Conservation (phyloP, 768 basidiomycete species). For the Sarcodon aspratus region DNA sequence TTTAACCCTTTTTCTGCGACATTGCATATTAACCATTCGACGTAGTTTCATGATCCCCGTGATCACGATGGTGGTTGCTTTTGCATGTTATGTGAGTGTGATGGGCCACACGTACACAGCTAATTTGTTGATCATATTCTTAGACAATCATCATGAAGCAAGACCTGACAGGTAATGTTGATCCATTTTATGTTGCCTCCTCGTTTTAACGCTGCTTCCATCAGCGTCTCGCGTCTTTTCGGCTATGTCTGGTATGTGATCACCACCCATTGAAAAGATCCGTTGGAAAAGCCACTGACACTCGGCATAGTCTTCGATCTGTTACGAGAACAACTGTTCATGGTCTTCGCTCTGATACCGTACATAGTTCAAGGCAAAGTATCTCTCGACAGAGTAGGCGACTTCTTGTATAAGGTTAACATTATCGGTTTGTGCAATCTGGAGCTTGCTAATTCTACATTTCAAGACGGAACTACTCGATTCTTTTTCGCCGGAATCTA, state of each 20-base stretch:
- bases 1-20: constrained; percentile 1
- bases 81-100: constrained; percentile 39
- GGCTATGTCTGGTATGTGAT: constrained; percentile 15
- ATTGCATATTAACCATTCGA: neutral
- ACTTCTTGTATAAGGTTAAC: constrained; percentile 28
- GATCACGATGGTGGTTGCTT: constrained; percentile 55
- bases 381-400: constrained; percentile 46
- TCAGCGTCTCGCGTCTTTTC: constrained; percentile 24
- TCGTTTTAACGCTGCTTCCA: neutral
- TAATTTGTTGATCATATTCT: neutral
- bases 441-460: neutral
- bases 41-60: constrained; percentile 48
- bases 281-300: constrained; percentile 29
- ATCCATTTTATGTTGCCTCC: neutral
- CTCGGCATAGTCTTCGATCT: constrained; percentile 54
- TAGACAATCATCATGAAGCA: constrained; percentile 26
- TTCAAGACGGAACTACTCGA: constrained; percentile 38
- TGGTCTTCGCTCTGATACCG: constrained; percentile 21
- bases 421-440: neutral
- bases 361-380: constrained; percentile 38
- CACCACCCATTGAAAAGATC: neutral
- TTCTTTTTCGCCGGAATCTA: constrained; percentile 18
- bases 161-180: constrained; percentile 18
- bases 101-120: neutral
- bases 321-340: constrained; percentile 37